Evolutionary conservation across 1,284 basidiomycete genomes (phyloP).

Genomic region (Leccinum solheimii): DNA sequence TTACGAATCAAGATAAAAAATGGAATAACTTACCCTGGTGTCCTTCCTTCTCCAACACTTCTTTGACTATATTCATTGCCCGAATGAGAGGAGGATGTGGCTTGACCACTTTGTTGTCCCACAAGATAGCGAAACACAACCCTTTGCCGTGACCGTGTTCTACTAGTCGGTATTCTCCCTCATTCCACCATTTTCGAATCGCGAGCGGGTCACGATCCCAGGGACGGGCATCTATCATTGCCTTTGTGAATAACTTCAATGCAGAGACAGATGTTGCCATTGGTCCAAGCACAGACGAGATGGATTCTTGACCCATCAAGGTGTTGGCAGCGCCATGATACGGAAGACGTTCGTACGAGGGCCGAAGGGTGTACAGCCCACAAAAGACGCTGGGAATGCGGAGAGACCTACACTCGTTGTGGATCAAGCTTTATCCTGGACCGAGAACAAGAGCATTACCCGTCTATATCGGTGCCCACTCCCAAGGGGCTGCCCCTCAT

Average conservation of each 20-base stretch:
- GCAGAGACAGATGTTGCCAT: slow-evolving; percentile 59
- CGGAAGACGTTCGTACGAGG: slow-evolving; percentile 71
- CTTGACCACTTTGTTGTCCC: slow-evolving; percentile 59
- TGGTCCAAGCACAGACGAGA: slow-evolving; percentile 75
- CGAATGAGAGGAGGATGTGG: slow-evolving; percentile 76
- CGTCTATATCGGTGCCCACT: slow-evolving; percentile 72
- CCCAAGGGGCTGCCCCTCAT: slow-evolving; percentile 62
- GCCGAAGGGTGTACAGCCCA: slow-evolving; percentile 71
- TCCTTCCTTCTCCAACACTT: slow-evolving; percentile 64
- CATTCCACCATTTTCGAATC: slow-evolving; percentile 65
- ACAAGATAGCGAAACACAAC: slow-evolving; percentile 64
- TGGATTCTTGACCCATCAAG: slow-evolving; percentile 70
- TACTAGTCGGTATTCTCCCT: slow-evolving; percentile 53
- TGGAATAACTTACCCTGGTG: slow-evolving; percentile 51
- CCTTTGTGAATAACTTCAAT: slow-evolving; percentile 65
- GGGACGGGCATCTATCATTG: slow-evolving; percentile 54
- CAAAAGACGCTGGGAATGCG: slow-evolving; percentile 71
- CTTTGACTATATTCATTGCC: slow-evolving; percentile 60
- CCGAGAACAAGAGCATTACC: slow-evolving; percentile 34
- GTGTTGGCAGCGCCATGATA: slow-evolving; percentile 67
- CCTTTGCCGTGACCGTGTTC: slow-evolving; percentile 60
- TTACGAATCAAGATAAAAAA: background rate
- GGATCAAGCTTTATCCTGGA: background rate
- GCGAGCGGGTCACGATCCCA: slow-evolving; percentile 72
- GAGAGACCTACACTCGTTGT: slow-evolving; percentile 47